Percentiles rank a stretch among this genome's conserved stretches.
These are phyloP conservation scores for Diaporthe vexans DNA, from an alignment of 2,329 filamentous ascomycete species.

Conservation along the genomic window DNA sequence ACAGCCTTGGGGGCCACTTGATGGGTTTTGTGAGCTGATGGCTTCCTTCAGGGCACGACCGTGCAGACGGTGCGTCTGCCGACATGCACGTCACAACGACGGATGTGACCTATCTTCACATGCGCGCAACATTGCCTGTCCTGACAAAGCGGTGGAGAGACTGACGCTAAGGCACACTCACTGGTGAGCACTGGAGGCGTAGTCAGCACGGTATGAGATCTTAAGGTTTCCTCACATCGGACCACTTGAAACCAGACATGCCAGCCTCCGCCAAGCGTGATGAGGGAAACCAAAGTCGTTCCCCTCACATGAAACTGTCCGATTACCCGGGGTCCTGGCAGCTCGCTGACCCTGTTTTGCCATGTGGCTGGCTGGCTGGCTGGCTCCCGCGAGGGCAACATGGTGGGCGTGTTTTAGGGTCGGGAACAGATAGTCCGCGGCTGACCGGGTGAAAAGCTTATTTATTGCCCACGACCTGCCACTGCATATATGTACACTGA, in stretches of 20 bases:
- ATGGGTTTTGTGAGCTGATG: neutral
- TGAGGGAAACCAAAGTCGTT: neutral
- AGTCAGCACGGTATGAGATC: neutral
- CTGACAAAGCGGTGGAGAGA: neutral
- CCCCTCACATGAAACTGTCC: slow-evolving; percentile 2
- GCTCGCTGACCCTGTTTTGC: neutral
- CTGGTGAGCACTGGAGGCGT: no score
- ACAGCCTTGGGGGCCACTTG: neutral
- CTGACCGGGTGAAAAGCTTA: neutral
- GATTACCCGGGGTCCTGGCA: neutral
- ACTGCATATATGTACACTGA: neutral
- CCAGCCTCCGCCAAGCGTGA: neutral
- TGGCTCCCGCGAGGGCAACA: no score
- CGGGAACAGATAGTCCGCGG: slow-evolving; percentile 12
- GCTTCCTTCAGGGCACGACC: neutral
- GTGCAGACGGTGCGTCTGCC: neutral
- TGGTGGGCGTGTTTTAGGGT: slow-evolving; percentile 6
- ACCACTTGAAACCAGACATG: slow-evolving; percentile 12
- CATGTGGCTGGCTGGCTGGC: slow-evolving; percentile 1
- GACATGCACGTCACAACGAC: neutral
- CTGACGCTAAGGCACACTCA: no score
- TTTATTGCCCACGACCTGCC: neutral
- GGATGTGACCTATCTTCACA: neutral
- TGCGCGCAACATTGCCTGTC: neutral
- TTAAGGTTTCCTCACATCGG: neutral